A percentile compares a stretch with the other conserved stretches of the same genome.
These are phyloP conservation scores for Nannizzia gypsea DNA, from an alignment of 2,329 filamentous ascomycete species.

Conservation along the genomic window DNA sequence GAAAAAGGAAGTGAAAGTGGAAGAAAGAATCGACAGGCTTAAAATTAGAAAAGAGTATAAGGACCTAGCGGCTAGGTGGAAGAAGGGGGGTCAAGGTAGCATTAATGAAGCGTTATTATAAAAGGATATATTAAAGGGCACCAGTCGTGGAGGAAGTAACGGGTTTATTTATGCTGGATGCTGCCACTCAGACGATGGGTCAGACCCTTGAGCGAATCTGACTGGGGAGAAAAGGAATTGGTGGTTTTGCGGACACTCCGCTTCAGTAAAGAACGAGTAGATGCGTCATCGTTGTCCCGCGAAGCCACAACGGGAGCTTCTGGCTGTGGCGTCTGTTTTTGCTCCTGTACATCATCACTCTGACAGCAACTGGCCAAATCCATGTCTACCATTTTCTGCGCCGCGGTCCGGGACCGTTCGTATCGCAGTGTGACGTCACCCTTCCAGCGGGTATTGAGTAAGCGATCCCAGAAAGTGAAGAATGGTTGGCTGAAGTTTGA, in stretches of 20 bases:
- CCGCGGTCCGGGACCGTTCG: conserved; percentile 43
- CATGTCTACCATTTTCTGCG: conserved; percentile 45
- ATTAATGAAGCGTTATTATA: background rate
- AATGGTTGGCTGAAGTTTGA: conserved; percentile 40
- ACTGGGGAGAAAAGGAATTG: conserved; percentile 19
- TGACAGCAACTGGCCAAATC: conserved; percentile 26
- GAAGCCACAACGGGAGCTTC: conserved; percentile 15
- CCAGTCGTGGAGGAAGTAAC: background rate
- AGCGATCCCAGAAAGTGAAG: conserved; percentile 87
- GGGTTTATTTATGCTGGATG: conserved; percentile 26
- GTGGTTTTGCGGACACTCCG: conserved; percentile 28
- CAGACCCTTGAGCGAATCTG: conserved; percentile 26
- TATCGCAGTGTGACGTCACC: conserved; percentile 50
- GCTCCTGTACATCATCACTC: conserved; percentile 13
- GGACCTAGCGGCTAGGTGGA: background rate
- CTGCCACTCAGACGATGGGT: conserved; percentile 31
- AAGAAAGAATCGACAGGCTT: background rate
- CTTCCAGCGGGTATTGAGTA: conserved; percentile 72
- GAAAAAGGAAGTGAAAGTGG: background rate
- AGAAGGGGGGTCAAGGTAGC: background rate
- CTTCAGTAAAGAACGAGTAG: conserved; percentile 8
- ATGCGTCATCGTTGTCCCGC: conserved; percentile 16
- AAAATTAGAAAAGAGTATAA: background rate
- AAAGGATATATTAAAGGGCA: background rate
- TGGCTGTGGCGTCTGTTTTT: conserved; percentile 6